Evolutionary conservation across 202 grass and related monocot genomes (phyloP), one percentile per base, ranked within the genome.

Genomic region (Schoenoplectus tabernaemontani): DNA sequence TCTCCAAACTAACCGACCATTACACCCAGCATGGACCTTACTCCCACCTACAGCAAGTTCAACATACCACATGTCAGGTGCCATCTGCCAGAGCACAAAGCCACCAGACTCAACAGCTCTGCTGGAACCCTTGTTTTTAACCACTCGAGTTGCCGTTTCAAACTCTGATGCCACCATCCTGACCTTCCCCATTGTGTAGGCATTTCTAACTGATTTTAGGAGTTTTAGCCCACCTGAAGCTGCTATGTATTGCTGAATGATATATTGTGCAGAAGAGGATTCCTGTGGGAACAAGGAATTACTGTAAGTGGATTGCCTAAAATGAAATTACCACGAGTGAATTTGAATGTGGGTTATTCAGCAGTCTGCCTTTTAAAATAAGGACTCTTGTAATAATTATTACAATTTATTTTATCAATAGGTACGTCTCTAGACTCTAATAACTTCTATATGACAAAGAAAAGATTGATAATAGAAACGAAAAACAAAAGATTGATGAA

Each of bases 71-170:
- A 94, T 98, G 87, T 92, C 88, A 63, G 95, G 94, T 0, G 87
- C 82, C 94, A 97, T 97, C 36, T 91, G 88, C 95, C 95, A 98
- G 15, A 98, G 95, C 82, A 98, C 95, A 86, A 98, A 98, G 9
- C 91, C 88, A 46, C 95, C 95, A 7, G 89, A 93, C 86, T 98
- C 96, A 19, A 90, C 86, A 58, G 91, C 48, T 13, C 88, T 85
- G 64, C 50, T 67, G 6, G 91, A 85, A 11, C 91, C 88, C 64
- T 91, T 89, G 86, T 95, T 98, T 87, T 98, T 98, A 30, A 98
- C 86, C 9, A 91, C 83, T 82, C 91, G 89, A 59, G 90, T 95
- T 1, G 96, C 89, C 13, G 91, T 95, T 88, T 98, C 96, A 89
- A 98, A 98, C 86, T 93, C 96, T 20, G 96, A 98, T 47, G 96